phyloP scores from a whole-genome alignment of 148 eudicot genomes.

The Dianthus caryophyllus region DNA sequence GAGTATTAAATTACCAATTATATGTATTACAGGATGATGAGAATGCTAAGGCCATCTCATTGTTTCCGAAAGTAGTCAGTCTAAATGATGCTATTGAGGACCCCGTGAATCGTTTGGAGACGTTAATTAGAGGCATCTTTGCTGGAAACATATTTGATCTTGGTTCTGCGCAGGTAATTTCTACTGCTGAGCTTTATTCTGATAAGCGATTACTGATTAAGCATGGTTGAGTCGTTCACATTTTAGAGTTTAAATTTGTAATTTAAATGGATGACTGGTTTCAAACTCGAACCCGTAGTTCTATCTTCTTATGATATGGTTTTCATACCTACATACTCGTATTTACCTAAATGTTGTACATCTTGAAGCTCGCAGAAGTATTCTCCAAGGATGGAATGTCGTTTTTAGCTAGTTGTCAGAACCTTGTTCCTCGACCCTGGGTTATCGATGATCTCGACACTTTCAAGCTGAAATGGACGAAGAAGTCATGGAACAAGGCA shows the following conservation, averaged over 20 bases:
- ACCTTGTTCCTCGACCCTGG: slow-evolving; percentile 97
- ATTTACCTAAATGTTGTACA: neutral
- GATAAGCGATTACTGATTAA: neutral
- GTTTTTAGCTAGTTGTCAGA: slow-evolving; percentile 90
- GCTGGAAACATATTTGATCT: slow-evolving; percentile 99
- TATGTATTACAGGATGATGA: slow-evolving; percentile 71
- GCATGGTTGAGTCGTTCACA: neutral
- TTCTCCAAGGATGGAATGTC: slow-evolving; percentile 98
- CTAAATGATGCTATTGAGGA: slow-evolving; percentile 89
- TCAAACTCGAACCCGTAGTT: neutral
- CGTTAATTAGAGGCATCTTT: slow-evolving; percentile 84
- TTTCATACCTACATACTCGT: neutral
- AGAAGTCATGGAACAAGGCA: slow-evolving; percentile 85
- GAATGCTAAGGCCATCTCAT: slow-evolving; percentile 89
- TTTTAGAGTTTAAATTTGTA: neutral
- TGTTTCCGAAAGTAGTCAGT: slow-evolving; percentile 65
- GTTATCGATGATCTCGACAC: slow-evolving; percentile 91
- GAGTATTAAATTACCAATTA: neutral
- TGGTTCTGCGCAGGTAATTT: slow-evolving; percentile 91
- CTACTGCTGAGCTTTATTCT: slow-evolving; percentile 10
- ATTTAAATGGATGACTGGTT: neutral
- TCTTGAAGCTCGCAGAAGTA: slow-evolving; percentile 90
- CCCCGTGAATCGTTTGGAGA: slow-evolving; percentile 67
- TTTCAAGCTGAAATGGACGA: slow-evolving; percentile 63
- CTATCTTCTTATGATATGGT: neutral